Base-by-base conservation (phyloP, 305 asterid genomes). In the Fraxinus albicans region DNA sequence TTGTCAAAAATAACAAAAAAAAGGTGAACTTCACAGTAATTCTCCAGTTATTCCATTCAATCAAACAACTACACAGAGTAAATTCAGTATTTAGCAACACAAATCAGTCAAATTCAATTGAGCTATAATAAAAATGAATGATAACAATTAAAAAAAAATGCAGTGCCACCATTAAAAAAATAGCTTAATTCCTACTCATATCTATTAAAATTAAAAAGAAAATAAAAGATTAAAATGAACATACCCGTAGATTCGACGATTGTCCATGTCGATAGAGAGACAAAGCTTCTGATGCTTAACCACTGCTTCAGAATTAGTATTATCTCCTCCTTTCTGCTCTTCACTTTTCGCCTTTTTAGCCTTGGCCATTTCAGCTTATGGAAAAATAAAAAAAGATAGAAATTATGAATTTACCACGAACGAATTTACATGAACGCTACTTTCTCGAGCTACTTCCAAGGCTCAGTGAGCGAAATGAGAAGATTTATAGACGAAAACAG, bases 241-340 rank as follows among this genome's bases (percentile, higher is more conserved):
- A 33, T 4, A 97, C 99, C 99, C 99, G 80, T 93, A 94, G 77
- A 97, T 90, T 80, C 94, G 94, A 40, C 94, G 97, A 79, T 90
- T 92, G 73, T 95, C 97, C 93, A 94, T 91, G 89, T 97, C 99
- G 76, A 97, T 94, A 58, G 98, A 92, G 27, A 97, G 89, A 81
- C 98, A 94, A 58, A 97, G 95, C 92, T 95, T 97, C 92, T 97
- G 99, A 86, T 97, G 99, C 89, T 91, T 93, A 83, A 95, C 95
- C 36, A 97, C 94, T 21, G 99, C 98, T 80, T 95, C 98, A 6
- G 99, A 89, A 86, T 92, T 92, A 82, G 84, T 84, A 73, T 81
- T 88, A 36, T 91, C 94, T 67, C 90, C 96, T 33, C 92, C 92
- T 87, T 89, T 92, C 86, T 95, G 99, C 80, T 97, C 99, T 83